Base-by-base conservation (phyloP, 2,329 filamentous ascomycete species). In the Cladobotryum mycophilum region DNA sequence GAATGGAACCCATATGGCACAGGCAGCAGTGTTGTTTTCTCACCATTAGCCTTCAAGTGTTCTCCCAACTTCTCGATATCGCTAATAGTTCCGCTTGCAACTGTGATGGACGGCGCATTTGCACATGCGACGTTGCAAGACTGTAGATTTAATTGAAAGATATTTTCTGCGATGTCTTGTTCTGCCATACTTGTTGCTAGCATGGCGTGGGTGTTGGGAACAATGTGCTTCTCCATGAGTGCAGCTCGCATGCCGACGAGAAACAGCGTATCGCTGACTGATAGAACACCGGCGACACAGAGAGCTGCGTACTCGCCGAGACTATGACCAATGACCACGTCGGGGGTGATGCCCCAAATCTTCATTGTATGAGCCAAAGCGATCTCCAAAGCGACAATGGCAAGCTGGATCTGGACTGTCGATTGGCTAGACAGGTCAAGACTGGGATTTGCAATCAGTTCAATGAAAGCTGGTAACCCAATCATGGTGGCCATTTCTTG, bases 311-410 rank as follows among this genome's bases (percentile, higher is more conserved):
- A 55, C 51, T 67, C 18, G 64, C 44, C 44, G 7, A 46, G 30
- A 15, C 44, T 46, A 35, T 46, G 44, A 30, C 44, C 44, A 33
- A 46, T 50, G 0, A 65, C 57, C 20, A 59, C 55, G 9, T 58
- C 58, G 1, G 64, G 62, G 12, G 41, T 51, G 12, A 68, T 52
- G 3, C 64, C 64, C 56, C 57, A 61, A 17, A 50, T 56, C 47
- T 61, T 45, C 59, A 64, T 65, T 11, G 63, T 47, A 14, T 52
- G 51, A 47, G 59, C 64, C n/a, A 67, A 51, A 4, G 60, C 58
- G 9, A 65, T 58, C 38, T 67, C 62, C 20, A 67, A 33, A 3
- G 38, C 14, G 35, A 48, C 41, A 18, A 42, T 38, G 35, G 41
- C 17, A 12, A 50, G 35, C n/a, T 43, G 51, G 15, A 37, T 46